phyloP scores from a whole-genome alignment of 495 filamentous ascomycete genomes.

The Hypoxylon lienhwacheense region DNA sequence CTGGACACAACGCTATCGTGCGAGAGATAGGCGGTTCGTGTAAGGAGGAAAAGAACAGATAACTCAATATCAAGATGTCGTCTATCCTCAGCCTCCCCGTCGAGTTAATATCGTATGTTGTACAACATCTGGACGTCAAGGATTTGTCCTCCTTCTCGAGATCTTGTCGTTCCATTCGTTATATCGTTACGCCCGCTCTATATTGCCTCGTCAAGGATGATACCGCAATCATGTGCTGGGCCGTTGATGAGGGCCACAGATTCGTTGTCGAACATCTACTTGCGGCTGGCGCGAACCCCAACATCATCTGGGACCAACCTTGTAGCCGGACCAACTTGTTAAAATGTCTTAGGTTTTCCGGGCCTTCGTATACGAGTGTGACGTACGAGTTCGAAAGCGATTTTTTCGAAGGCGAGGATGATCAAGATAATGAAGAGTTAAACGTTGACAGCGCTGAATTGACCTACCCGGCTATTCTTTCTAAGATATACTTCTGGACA shows the following conservation, averaged over 20 bases:
- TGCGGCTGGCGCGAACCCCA: conserved; percentile 12
- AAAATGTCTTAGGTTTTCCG: too few relatives aligned
- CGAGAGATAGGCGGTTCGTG: too few relatives aligned
- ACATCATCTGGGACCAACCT: too few relatives aligned
- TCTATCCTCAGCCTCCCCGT: conserved; percentile 8
- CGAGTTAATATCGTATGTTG: conserved; percentile 10
- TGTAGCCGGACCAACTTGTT: too few relatives aligned
- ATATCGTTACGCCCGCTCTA: conserved; percentile 1
- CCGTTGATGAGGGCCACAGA: conserved; percentile 9
- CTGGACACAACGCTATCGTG: too few relatives aligned
- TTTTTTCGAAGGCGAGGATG: too few relatives aligned
- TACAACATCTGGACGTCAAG: not conserved
- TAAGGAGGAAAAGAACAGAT: too few relatives aligned
- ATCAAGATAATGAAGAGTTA: too few relatives aligned
- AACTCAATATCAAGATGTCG: conserved; percentile 18
- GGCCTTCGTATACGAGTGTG: too few relatives aligned
- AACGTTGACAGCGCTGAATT: too few relatives aligned
- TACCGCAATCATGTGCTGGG: conserved; percentile 10
- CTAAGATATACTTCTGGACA: conserved; percentile 36
- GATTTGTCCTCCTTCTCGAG: conserved; percentile 18
- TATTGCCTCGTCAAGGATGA: conserved; percentile 9
- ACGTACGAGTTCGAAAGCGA: too few relatives aligned
- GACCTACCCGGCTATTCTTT: too few relatives aligned
- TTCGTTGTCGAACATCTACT: conserved; percentile 15
- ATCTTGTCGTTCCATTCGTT: conserved; percentile 18